A percentile compares a stretch with the other conserved stretches of the same genome.
phyloP scores from a whole-genome alignment of 2,329 filamentous ascomycete genomes.

The Beauveria varroae region DNA sequence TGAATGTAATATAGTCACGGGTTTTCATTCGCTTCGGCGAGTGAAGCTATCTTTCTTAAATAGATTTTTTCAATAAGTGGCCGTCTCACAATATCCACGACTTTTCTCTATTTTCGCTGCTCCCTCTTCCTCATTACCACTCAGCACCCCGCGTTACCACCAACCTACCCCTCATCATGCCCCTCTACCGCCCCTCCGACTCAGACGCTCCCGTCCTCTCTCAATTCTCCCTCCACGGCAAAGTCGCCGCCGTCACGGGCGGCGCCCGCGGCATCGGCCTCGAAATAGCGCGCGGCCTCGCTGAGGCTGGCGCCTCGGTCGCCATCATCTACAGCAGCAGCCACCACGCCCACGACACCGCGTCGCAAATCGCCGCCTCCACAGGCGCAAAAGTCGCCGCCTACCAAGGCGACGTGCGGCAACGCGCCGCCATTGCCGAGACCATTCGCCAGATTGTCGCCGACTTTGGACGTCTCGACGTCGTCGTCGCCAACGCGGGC shows the following conservation, averaged over 20 bases:
- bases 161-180: neutral
- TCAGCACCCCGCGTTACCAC: neutral
- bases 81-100: neutral
- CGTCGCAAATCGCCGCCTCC: conserved; percentile 10
- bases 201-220: conserved; percentile 6
- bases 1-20: too few relatives aligned
- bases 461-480: conserved; percentile 18
- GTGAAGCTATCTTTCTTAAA: too few relatives aligned
- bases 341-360: conserved; percentile 8
- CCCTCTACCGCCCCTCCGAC: conserved; percentile 7
- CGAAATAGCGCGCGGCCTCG: conserved; percentile 13
- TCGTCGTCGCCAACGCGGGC: conserved; percentile 25
- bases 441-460: conserved; percentile 14
- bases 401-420: conserved; percentile 28
- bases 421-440: conserved; percentile 13
- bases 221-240: conserved; percentile 6
- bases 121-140: neutral
- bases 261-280: conserved; percentile 15
- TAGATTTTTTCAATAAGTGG: neutral
- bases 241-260: conserved; percentile 9
- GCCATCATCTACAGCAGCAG: conserved; percentile 16
- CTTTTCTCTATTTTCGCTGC: neutral
- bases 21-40: too few relatives aligned
- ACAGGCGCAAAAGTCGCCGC: conserved; percentile 21
- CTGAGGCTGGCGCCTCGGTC: conserved; percentile 12